Base-by-base conservation (phyloP, 2,329 filamentous ascomycete genomes). In the Orbilia javanica region DNA sequence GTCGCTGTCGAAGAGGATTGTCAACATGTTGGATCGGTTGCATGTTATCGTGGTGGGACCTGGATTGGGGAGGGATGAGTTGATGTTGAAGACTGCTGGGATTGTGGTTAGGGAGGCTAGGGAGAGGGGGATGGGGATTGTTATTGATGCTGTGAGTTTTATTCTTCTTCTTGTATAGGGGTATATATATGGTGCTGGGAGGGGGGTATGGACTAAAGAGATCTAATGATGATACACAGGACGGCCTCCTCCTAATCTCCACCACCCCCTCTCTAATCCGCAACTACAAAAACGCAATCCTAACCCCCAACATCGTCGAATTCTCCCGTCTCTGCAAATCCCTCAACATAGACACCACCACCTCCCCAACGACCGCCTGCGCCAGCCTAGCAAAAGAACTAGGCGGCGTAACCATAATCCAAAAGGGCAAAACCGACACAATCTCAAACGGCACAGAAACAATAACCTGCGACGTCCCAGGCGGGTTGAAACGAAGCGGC, bases 291-390 rank as follows among this genome's bases (percentile, higher is more conserved):
- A 89, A 93, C 77, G 96, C 93, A 65, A 93, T 99, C 66, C 85
- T 99, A 72, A 99, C 96, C 48, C 96, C 96, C 0, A 99, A 99
- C 80, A 92, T 97, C 0, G 93, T 97, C 3, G 96, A 99, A 84
- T 98, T 98, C 83, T 90, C 88, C 1, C 87, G 94, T 11, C 84
- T 99, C 48, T 94, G 93, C 74, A 91, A 93, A 84, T 88, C 90
- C 1, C 87, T 96, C 74, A 89, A 89, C 2, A 86, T 97, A 67
- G 88, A 93, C 76, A 86, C 88, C 0, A 81, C 82, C 0, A 82
- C 82, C 0, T 83, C 84, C 1, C 85, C 85, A 4, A 82, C 83
- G 7, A 84, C 86, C 63, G 89, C 94, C 10, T 91, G 90, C 81
- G 86, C 83, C 86, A 91, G 88, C 86, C 85, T 99, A 46, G 90